Evolutionary conservation across 2,329 filamentous ascomycete genomes (phyloP).

Genomic region (Diaporthe eres): DNA sequence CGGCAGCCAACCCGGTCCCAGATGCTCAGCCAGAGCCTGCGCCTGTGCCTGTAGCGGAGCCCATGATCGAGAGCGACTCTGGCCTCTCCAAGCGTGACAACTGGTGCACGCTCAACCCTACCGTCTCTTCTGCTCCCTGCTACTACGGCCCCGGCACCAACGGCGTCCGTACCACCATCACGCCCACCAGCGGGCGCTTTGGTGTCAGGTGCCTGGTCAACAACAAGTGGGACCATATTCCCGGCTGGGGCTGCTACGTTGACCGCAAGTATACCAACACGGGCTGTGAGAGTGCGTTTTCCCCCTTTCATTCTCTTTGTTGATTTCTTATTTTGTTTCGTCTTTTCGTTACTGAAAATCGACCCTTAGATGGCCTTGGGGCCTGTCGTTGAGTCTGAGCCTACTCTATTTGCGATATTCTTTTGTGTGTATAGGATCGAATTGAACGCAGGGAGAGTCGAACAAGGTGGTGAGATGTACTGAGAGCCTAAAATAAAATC

Average conservation of each 20-base stretch:
- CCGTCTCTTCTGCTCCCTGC: slow-evolving; percentile 10
- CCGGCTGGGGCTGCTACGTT: slow-evolving; percentile 21
- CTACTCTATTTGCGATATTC: not conserved
- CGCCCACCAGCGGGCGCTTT: slow-evolving; percentile 16
- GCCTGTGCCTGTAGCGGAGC: not conserved
- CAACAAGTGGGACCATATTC: slow-evolving; percentile 19
- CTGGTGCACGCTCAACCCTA: slow-evolving; percentile 17
- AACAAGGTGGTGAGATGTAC: not conserved
- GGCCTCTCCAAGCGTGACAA: slow-evolving; percentile 23
- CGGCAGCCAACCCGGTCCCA: slow-evolving; percentile 10
- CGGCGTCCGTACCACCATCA: slow-evolving; percentile 17
- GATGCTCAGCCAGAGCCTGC: not conserved
- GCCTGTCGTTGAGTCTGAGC: not conserved
- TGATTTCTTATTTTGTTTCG: not conserved
- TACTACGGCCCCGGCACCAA: slow-evolving; percentile 16
- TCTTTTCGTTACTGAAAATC: not conserved
- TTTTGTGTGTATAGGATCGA: not conserved
- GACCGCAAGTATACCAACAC: slow-evolving; percentile 28
- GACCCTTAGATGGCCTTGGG: not conserved
- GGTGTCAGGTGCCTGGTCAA: slow-evolving; percentile 18
- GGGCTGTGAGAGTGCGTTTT: slow-evolving; percentile 8
- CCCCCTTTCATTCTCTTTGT: not conserved
- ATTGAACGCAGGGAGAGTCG: not conserved
- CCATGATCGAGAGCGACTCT: not conserved
- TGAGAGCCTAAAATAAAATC: not conserved